Base-by-base conservation (phyloP, 139 green algal genomes). In the Micractinium conductrix region DNA sequence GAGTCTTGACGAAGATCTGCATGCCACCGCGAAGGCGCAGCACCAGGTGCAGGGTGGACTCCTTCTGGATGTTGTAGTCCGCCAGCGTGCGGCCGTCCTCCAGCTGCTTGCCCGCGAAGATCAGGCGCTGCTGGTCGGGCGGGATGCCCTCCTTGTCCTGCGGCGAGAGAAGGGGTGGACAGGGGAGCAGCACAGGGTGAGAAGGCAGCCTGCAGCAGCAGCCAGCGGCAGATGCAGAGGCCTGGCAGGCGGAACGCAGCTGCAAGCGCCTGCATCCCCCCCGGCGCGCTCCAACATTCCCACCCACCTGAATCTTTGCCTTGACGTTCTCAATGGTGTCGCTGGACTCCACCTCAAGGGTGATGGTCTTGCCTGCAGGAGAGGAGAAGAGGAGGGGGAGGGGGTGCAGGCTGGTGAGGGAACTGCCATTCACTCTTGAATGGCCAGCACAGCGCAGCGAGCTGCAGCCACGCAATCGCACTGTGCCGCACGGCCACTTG, bases 101-200 rank as follows among this genome's bases (percentile, higher is more conserved):
- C 82, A 99, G 94, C 95, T 99, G 96, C 94, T 99, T 99, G 89
- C 96, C 96, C 16, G 96, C 96, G 69, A 98, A 99, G 85, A 99
- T 99, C 72, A 99, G 93, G 67, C 96, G 93, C 93, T 99, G 96
- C 93, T 98, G 96, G 90, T 99, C 96, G 62, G 96, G 96, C 38
- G 96, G 96, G 80, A 99, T 98, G 68, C 95, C 93, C 42, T 50
- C 42, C 40, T 72, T 72, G 70, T 40, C 42, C 42, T 50, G 42
- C 28, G 37, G 28, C 22, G 22, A 71, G n/a, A 22, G 12, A 24
- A 58, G 48, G 12, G 48, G 48, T 58, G 48, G 12, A 58, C 48
- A 21, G 38, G n/a, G 4, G n/a, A 71, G 63, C 63, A 22, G n/a
- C n/a, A 40, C 7, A 24, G 48, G 48, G 48, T 58, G 10, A 58